Conservation (phyloP, 352 stramenopile species). For the Peronosclerospora sorghi region DNA sequence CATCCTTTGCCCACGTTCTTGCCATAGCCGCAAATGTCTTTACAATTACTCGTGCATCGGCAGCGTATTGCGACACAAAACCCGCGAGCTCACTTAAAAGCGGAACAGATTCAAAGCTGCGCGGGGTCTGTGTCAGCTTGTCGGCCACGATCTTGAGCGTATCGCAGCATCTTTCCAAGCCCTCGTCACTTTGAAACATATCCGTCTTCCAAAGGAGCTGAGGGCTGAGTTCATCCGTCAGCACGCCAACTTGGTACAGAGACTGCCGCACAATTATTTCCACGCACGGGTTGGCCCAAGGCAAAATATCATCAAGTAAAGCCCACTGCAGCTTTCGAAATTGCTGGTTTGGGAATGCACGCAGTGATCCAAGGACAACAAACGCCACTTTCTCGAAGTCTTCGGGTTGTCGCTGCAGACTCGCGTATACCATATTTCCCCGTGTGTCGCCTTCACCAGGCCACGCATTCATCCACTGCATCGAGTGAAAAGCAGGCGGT, state of each 20-base stretch:
- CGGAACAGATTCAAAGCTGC: constrained; percentile 19
- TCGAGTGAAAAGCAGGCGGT: constrained; percentile 3
- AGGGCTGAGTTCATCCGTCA: constrained; percentile 20
- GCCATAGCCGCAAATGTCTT: constrained; percentile 17
- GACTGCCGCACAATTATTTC: constrained; percentile 28
- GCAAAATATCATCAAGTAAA: constrained; percentile 28
- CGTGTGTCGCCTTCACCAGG: constrained; percentile 19
- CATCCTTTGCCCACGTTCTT: constrained; percentile 19
- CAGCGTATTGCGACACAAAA: constrained; percentile 20
- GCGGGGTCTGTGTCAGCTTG: constrained; percentile 18
- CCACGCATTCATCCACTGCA: constrained; percentile 37
- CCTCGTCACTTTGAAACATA: constrained; percentile 7
- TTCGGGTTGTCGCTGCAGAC: constrained; percentile 9
- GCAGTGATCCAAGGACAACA: constrained; percentile 25
- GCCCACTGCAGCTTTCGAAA: constrained; percentile 32
- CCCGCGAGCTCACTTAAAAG: constrained; percentile 26
- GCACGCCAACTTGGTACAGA: constrained; percentile 32
- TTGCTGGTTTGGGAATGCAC: constrained; percentile 43
- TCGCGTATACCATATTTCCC: constrained; percentile 39
- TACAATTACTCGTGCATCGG: constrained; percentile 4
- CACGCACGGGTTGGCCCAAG: constrained; percentile 30
- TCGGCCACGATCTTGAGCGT: constrained; percentile 11
- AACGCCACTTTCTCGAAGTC: constrained; percentile 21
- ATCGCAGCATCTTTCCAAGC: constrained; percentile 11
- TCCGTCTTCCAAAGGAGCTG: constrained; percentile 30